phyloP scores from a whole-genome alignment of 306 rosid species.

The Dryas drummondii region DNA sequence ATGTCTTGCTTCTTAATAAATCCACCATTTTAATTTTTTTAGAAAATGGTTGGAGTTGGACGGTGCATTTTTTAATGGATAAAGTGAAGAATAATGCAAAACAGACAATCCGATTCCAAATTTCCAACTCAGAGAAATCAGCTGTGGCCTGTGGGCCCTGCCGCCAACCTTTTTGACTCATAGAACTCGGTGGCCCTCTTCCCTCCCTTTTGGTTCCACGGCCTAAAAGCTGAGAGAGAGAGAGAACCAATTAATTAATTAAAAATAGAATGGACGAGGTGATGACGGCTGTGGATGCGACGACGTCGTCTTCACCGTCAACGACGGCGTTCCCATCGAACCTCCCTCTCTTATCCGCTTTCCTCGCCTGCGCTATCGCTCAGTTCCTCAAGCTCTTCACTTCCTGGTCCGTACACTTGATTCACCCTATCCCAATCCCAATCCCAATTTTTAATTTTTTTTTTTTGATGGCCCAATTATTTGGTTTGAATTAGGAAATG shows the following conservation, averaged over 20 bases:
- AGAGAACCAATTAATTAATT: background rate
- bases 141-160: background rate
- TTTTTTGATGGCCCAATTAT: slow-evolving; percentile 14
- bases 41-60: background rate
- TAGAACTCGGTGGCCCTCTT: background rate
- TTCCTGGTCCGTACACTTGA: slow-evolving; percentile 55
- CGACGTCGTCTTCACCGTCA: slow-evolving; percentile 29
- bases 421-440: background rate
- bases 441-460: background rate
- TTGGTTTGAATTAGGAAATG: background rate
- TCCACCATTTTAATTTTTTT: background rate
- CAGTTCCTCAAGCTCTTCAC: slow-evolving; percentile 97
- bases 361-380: slow-evolving; percentile 74
- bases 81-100: background rate
- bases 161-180: background rate
- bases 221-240: background rate
- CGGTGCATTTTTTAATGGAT: background rate
- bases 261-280: slow-evolving; percentile 40
- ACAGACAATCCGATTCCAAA: background rate
- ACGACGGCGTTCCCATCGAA: slow-evolving; percentile 43
- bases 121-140: background rate
- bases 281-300: slow-evolving; percentile 52
- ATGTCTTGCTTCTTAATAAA: background rate
- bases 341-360: slow-evolving; percentile 57
- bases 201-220: background rate